These are phyloP conservation scores for Corynascus novoguineensis DNA, from an alignment of 495 filamentous ascomycete species.

Conservation along the genomic window DNA sequence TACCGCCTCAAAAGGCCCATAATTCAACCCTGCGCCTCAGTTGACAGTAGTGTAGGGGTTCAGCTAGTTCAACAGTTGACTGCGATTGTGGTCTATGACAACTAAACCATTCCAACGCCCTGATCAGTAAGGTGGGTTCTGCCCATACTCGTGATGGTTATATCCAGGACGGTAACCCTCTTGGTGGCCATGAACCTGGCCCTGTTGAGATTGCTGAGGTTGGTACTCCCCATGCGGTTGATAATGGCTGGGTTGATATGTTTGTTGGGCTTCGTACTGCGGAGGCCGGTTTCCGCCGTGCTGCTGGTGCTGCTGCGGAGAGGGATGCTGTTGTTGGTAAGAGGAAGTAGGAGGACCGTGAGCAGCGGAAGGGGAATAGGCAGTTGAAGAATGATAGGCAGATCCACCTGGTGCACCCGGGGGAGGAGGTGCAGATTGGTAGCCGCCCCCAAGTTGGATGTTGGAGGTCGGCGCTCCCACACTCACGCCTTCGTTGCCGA, in stretches of 20 bases:
- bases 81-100: background rate
- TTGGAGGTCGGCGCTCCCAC: slow-evolving; percentile 24
- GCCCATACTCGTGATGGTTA: slow-evolving; percentile 9
- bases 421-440: slow-evolving; percentile 15
- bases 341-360: slow-evolving; percentile 6
- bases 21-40: too few species aligned
- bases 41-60: too few species aligned
- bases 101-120: background rate
- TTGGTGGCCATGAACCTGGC: slow-evolving; percentile 8
- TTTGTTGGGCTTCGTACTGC: slow-evolving; percentile 12
- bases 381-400: background rate
- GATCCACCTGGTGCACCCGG: background rate
- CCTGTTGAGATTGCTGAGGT: slow-evolving; percentile 8
- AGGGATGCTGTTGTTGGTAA: slow-evolving; percentile 1
- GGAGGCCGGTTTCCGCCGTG: slow-evolving; percentile 15
- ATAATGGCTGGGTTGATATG: background rate
- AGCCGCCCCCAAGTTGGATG: slow-evolving; percentile 24
- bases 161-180: slow-evolving; percentile 2
- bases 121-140: slow-evolving; percentile 19
- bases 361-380: slow-evolving; percentile 3
- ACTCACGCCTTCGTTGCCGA: slow-evolving; percentile 32
- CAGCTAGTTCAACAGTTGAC: too few species aligned
- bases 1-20: too few species aligned
- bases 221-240: slow-evolving; percentile 8
- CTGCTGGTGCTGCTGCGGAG: slow-evolving; percentile 14